Evolutionary conservation across 1,139 yeast genomes (phyloP), one percentile per base, ranked within the genome.

Genomic region (Taphrina flavorubra): DNA sequence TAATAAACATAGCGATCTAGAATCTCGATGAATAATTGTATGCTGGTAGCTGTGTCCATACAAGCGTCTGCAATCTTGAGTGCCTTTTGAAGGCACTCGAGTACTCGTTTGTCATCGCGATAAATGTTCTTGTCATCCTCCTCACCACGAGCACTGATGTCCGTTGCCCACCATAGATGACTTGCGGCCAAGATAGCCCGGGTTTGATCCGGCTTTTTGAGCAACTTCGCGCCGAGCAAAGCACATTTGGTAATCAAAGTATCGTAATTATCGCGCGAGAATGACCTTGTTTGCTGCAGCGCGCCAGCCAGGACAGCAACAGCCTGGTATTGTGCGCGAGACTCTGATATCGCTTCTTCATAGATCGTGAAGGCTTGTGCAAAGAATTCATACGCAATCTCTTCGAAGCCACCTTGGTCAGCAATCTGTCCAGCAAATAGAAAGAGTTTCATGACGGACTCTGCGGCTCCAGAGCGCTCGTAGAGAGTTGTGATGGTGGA

Each of bases 141-240:
- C 71, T 83, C 85, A 10, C 84, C 83, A 58, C 81, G 74, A 2
- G 81, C 79, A 20, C 84, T 79, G 14, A 62, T 70, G 36, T 65
- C 68, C 37, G 75, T 60, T 77, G 95, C 89, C 96, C 97, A 92
- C 97, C 97, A 94, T 66, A 94, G 80, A 78, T 94, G 97, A 2
- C 97, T 88, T 67, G 97, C 92, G 68, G 86, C 79, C 75, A 89
- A 90, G 6, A 94, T 96, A 0, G 97, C 87, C 31, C 97, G 85
- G 76, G 98, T 92, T 78, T 92, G 99, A 75, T 92, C 98, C 44
- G 94, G 94, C 77, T 92, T 94, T 77, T 90, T 91, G 76, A 94
- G 83, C 69, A 94, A 82, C 76, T 90, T 90, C 10, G 97, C 90
- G 1, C 97, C 97, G 76, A 92, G 90, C 62, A 92, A 79, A 0